Percentiles rank a stretch among this genome's conserved stretches.
phyloP scores from a whole-genome alignment of 768 basidiomycete genomes.

The Tricholoma furcatifolium region DNA sequence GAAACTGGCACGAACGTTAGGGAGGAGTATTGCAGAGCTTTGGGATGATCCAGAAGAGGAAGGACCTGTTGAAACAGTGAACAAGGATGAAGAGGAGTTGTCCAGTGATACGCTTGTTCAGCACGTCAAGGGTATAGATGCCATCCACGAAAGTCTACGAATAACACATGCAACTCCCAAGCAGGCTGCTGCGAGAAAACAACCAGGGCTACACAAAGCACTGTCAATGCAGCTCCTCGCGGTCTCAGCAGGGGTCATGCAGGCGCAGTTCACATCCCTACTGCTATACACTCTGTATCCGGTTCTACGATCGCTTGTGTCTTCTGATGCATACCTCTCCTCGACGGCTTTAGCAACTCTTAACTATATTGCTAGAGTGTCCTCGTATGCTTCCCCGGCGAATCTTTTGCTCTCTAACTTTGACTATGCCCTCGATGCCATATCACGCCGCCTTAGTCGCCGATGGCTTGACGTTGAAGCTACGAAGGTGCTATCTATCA shows the following conservation, averaged over 20 bases:
- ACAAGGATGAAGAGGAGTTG: conserved; percentile 30
- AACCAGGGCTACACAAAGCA: conserved; percentile 66
- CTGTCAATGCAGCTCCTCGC: conserved; percentile 77
- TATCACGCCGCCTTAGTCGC: conserved; percentile 78
- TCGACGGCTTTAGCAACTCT: conserved; percentile 77
- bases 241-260: conserved; percentile 67
- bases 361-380: conserved; percentile 63
- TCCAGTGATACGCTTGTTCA: conserved; percentile 43
- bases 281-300: conserved; percentile 85
- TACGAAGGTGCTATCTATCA: conserved; percentile 80
- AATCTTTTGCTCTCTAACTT: conserved; percentile 93
- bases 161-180: conserved; percentile 39
- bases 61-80: conserved; percentile 10
- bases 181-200: conserved; percentile 29
- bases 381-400: conserved; percentile 85
- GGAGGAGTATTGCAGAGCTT: conserved; percentile 62
- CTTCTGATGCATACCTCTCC: conserved; percentile 63
- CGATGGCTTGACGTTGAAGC: conserved; percentile 86
- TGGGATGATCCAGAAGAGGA: conserved; percentile 54
- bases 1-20: conserved; percentile 62
- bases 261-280: conserved; percentile 66
- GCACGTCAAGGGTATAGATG: conserved; percentile 62
- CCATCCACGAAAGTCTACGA: conserved; percentile 58
- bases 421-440: conserved; percentile 91
- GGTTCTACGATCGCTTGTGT: conserved; percentile 81